These are phyloP conservation scores for Lactuca saligna DNA, from an alignment of 129 eudicot genomes.

Conservation along the genomic window DNA sequence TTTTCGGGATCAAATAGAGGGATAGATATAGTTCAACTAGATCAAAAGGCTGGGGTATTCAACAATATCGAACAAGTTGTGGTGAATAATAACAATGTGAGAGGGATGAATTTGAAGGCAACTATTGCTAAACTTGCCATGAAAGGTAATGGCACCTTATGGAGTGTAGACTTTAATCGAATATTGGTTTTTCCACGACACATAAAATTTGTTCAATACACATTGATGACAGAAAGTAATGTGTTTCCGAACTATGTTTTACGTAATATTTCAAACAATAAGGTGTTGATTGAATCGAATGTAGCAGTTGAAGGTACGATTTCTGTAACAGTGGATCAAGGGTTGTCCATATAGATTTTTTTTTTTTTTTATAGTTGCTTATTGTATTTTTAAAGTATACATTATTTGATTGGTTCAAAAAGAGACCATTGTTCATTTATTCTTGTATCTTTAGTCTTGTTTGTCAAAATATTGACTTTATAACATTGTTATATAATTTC, in stretches of 20 bases:
- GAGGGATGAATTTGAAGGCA: slow-evolving; percentile 67
- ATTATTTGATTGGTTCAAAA: slow-evolving; percentile 22
- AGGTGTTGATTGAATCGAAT: slow-evolving; percentile 56
- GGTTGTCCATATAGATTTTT: slow-evolving; percentile 15
- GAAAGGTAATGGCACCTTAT: slow-evolving; percentile 53
- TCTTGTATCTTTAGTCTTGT: slow-evolving; percentile 18
- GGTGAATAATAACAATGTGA: slow-evolving; percentile 52
- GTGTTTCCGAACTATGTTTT: slow-evolving; percentile 61
- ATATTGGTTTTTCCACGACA: slow-evolving; percentile 56
- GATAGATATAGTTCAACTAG: slow-evolving; percentile 63
- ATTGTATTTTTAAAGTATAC: slow-evolving; percentile 1
- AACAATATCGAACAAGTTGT: slow-evolving; percentile 64
- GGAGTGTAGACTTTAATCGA: slow-evolving; percentile 56
- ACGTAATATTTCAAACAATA: slow-evolving; percentile 59
- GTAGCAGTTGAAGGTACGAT: slow-evolving; percentile 49
- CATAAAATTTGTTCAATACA: slow-evolving; percentile 58
- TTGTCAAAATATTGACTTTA: slow-evolving; percentile 25
- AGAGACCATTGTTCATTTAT: slow-evolving; percentile 22
- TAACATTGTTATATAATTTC: background rate
- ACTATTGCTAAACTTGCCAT: slow-evolving; percentile 51
- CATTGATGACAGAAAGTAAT: slow-evolving; percentile 39
- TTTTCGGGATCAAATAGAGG: slow-evolving; percentile 67
- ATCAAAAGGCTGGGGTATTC: slow-evolving; percentile 46
- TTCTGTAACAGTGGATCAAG: slow-evolving; percentile 69
- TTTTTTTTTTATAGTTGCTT: background rate